Percentiles rank a stretch among this genome's conserved stretches.
Evolutionary conservation across 202 grass and related monocot species (phyloP).

Genomic region (Cymbopogon flexuosus): DNA sequence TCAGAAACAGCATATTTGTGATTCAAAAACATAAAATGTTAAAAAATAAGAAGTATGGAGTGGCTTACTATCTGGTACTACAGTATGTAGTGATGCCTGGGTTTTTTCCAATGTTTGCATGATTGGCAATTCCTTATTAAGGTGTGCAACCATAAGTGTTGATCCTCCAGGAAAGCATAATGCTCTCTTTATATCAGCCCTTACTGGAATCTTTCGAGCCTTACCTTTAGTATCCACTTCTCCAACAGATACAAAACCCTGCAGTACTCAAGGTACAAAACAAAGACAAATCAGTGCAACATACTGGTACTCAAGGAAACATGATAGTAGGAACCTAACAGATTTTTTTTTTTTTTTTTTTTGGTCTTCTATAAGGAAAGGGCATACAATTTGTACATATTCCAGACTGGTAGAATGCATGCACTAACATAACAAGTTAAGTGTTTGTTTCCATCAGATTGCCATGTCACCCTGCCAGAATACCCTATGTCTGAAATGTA

Average conservation of each 20-base stretch:
- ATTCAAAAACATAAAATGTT: slow-evolving; percentile 9
- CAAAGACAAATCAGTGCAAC: slow-evolving; percentile 19
- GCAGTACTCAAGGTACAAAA: slow-evolving; percentile 21
- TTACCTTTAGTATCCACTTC: slow-evolving; percentile 77
- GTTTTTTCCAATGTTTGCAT: not conserved
- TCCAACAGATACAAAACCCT: slow-evolving; percentile 79
- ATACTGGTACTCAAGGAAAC: not conserved
- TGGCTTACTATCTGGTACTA: slow-evolving; percentile 52
- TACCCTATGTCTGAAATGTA: not conserved
- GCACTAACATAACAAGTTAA: slow-evolving; percentile 1
- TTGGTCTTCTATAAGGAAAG: not conserved
- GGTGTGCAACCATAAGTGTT: slow-evolving; percentile 72
- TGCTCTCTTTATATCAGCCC: slow-evolving; percentile 66
- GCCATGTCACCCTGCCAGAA: not conserved
- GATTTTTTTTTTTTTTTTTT: not conserved
- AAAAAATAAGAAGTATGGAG: slow-evolving; percentile 6
- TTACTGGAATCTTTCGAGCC: slow-evolving; percentile 57
- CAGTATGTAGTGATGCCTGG: slow-evolving; percentile 14
- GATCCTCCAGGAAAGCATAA: slow-evolving; percentile 87
- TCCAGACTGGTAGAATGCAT: not conserved
- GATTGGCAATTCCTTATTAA: slow-evolving; percentile 45
- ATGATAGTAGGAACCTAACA: not conserved
- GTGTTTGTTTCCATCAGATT: not conserved
- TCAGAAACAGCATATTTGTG: not conserved
- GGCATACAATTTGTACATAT: slow-evolving; percentile 21